Evolutionary conservation across 2,329 filamentous ascomycete genomes (phyloP), one percentile per base, ranked within the genome.

Genomic region (Aspergillus novofumigatus): DNA sequence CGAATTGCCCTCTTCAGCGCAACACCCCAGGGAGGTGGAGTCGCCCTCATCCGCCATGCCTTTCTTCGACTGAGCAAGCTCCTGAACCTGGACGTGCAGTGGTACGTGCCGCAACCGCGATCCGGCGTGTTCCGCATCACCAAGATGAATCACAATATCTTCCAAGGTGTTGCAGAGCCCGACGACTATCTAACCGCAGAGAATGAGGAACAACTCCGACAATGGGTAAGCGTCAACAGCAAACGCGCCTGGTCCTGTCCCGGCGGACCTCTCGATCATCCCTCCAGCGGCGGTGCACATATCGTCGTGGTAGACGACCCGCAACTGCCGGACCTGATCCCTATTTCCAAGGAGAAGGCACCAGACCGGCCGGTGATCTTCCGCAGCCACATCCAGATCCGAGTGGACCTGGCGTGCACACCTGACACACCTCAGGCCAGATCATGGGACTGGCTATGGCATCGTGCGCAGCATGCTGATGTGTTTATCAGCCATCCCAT

Each of bases 91-190:
- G 82, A 92, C 60, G 78, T 89, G 65, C 85, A 82, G 54, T 94
- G 81, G 81, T 85, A 82, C 59, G 90, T 93, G 1, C 90, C 90
- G 5, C 91, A 91, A 71, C 89, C 90, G 21, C 86, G 88, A 51
- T 89, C 89, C 3, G 86, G 88, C 14, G 86, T 93, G 9, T 94
- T 94, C 74, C 82, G 89, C 51, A 88, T 91, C 72, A 94, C 90
- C 63, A 94, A 94, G 76, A 92, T 88, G 63, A 89, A 92, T 65
- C 90, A 94, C 82, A 94, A 94, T 74, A 92, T 93, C 62, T 84
- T 94, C 2, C 90, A 94, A 75, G 90, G 90, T 8, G 90, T 92
- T 44, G 86, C 86, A 44, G 78, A 81, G 25, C 82, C 85, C 0
- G 81, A 83, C 3, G 82, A 90, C 63, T 81, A 84, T 20, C 79